Evolutionary conservation across 2,329 filamentous ascomycete species (phyloP), one percentile per base, ranked within the genome.

Genomic region (Domatiomyces globalis): DNA sequence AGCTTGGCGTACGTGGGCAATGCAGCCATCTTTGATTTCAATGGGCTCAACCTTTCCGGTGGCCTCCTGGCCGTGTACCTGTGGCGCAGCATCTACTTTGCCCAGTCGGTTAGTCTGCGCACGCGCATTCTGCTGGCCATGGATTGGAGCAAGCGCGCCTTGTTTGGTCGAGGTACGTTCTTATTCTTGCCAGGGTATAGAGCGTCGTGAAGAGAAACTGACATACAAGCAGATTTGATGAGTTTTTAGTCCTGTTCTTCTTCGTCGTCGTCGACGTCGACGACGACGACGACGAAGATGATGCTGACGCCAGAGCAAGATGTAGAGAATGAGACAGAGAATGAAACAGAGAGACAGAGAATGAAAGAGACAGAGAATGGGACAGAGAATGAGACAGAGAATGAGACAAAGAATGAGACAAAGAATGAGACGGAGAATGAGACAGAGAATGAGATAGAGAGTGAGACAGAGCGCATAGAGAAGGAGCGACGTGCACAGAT

Each of bases 141-240:
- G 92, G 92, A 98, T 67, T 98, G 92, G 92, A 83, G 81, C n/a
- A 98, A 96, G 79, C 78, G 94, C 65, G 86, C 87, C 10, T 69
- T 98, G 19, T 98, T 98, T 72, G 92, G 92, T 60, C 78, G 92
- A 82, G 92, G 90, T 95, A 70, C 73, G 83, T 51, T n/a, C 20
- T 8, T 17, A n/a, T 29, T 42, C 4, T 48, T 25, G 5, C 12
- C 8, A 2, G 8, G 8, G 29, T 33, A 33, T 7, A 33, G n/a
- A n/a, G n/a, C n/a, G 22, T 3, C 22, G 3, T 39, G 33, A 10
- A 10, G 12, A 15, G 33, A 39, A 15, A 15, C 33, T 39, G 15
- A 39, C 33, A 15, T 39, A 10, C 12, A 15, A 15, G 33, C 33
- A 39, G 33, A 39, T 15, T 15, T 39, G 33, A 39, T 39, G 33